Evolutionary conservation across 2,329 filamentous ascomycete genomes (phyloP), one percentile per base, ranked within the genome.

Genomic region (Alternaria dauci): DNA sequence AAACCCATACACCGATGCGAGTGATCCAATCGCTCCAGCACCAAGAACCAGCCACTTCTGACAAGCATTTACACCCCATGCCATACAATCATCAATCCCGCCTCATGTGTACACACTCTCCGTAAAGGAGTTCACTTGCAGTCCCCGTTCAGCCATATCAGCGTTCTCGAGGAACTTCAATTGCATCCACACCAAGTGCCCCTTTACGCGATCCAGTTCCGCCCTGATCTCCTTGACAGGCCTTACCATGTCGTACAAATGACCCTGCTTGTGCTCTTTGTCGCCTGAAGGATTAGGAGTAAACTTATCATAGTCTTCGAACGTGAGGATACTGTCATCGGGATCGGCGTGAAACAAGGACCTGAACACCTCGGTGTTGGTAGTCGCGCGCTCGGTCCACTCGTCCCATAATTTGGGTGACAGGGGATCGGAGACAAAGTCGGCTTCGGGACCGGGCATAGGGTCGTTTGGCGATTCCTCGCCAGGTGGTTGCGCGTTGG

Each of bases 161-260:
- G 89, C 93, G 65, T 96, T 89, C 71, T 87, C 85, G 74, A 98
- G 79, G 76, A 97, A 98, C 46, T 93, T 87, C 71, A 98, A 78
- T n/a, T 93, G 93, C 89, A 97, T 94, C 92, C 92, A 96, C 7
- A 98, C 94, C 41, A 98, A 78, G 81, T 98, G 94, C 0, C 94
- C 94, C 80, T 88, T 89, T 68, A 98, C 88, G 73, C 90, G 85
- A 70, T 93, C 89, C 51, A 98, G 82, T 77, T 94, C 93, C 66
- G 85, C 78, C 16, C 91, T 86, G 7, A 95, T 88, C 56, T 96
- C 89, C 25, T 89, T 83, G 0, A 88, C 86, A 0, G 72, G 69
- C 8, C 69, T 59, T 78, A 90, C 92, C 59, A 87, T 87, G 76
- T 96, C 93, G 71, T 91, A 96, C 60, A 98, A 84, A 79, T 98